Base-by-base conservation (phyloP, 768 basidiomycete genomes). In the Macrolepiota albuminosa region DNA sequence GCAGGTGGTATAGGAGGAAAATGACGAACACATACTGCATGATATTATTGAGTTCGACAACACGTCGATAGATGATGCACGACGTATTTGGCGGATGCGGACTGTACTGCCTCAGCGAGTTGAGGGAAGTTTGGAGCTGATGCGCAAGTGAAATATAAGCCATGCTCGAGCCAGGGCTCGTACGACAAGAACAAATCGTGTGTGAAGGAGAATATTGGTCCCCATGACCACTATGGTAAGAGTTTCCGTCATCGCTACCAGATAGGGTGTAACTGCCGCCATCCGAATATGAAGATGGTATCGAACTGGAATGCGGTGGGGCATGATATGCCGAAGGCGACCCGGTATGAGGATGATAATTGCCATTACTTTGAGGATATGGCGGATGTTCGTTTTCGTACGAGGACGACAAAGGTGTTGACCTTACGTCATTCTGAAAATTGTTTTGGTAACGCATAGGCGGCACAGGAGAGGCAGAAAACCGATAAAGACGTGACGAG, bases 131-230 rank as follows among this genome's bases (percentile, higher is more conserved):
- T 66, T 86, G 83, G 14, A 90, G 78, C 63, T 88, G 84, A 58
- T 87, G 86, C 10, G 81, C 80, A 29, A 91, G 79, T 21, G 80
- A 73, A 55, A 88, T 80, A 63, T 87, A 81, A 10, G 84, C 77
- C 58, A 87, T 78, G 45, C 76, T 82, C 18, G 81, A 78, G 0
- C 78, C 83, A 47, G 88, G 84, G 67, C 78, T 85, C 53, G 80
- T 82, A 33, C 87, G 82, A 72, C 88, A 90, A 24, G 83, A 66
- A 67, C 89, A 90, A 59, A 79, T 79, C 4, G 72, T 64, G 51
- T 75, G 77, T 51, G 77, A 68, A 43, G 72, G 68, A 40, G 73
- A 65, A 49, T 66, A 66, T 47, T 72, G 69, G 6, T 72, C 68
- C 42, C 69, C 68, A 63, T 74, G 74, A 29, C 78, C 72, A 36